Evolutionary conservation across 345 rosid species (phyloP), one percentile per base, ranked within the genome.

Genomic region (Salix brachista): DNA sequence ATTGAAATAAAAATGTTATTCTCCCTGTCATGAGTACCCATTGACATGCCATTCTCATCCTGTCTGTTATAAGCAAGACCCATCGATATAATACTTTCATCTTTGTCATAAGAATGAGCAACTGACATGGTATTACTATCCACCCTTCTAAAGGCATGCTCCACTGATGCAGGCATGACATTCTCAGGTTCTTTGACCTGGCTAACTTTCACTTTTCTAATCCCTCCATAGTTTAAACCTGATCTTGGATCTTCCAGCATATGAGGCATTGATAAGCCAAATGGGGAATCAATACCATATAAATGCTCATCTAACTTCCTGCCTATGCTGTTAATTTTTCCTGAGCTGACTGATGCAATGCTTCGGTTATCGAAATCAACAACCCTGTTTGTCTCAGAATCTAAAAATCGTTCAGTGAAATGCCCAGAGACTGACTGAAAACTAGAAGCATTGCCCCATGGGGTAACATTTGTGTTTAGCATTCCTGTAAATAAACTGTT

Each of bases 161-260:
- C 85, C 76, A 77, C 25, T 21, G 89, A 75, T 7, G 68, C 76
- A 50, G 83, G 75, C 83, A 83, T 73, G 54, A 46, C 34, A 80
- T 81, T 83, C 65, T 84, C 88, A 13, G 82, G 58, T 65, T 88
- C 89, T 79, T 83, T 88, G 28, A 83, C 89, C 83, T 84, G 83
- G 66, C 85, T 86, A 60, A 88, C 85, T 83, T 88, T 88, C 60
- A 86, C 91, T 78, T 88, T 88, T 80, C 88, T 81, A 69, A 88
- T 84, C 52, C 91, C 88, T 19, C 84, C 81, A 76, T 70, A 80
- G 75, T 78, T 81, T 69, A 86, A 62, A 19, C 83, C 80, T 26
- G 79, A 75, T 48, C 83, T 52, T 17, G 83, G 84, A 81, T 83
- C 85, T 78, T 88, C 88, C 41, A 83, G 65, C 6, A 80, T 44